phyloP scores from a whole-genome alignment of 1,139 yeast genomes.

The Dujonia santamariae region DNA sequence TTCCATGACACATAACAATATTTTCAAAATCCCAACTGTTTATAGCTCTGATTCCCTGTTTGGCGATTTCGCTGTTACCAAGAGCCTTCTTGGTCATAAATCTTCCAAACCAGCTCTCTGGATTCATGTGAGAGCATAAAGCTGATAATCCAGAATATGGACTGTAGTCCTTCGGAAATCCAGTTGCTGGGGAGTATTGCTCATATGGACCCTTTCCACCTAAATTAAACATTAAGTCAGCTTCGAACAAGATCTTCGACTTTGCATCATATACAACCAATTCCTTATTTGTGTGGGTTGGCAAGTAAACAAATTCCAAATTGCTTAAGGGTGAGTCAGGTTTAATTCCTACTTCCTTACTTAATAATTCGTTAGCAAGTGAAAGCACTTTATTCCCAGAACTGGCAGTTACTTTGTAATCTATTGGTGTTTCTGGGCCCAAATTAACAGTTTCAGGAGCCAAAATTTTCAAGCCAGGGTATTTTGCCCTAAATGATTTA shows the following conservation, averaged over 20 bases:
- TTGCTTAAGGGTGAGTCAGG: constrained; percentile 29
- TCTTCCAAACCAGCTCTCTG: constrained; percentile 35
- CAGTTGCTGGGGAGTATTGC: constrained; percentile 45
- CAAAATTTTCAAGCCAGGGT: constrained; percentile 47
- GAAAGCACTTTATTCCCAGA: constrained; percentile 27
- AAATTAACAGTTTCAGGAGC: constrained; percentile 44
- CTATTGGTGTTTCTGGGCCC: constrained; percentile 29
- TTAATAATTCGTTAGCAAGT: constrained; percentile 9
- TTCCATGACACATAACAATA: constrained; percentile 60
- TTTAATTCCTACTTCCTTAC: constrained; percentile 25
- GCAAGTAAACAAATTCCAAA: constrained; percentile 55
- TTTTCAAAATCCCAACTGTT: constrained; percentile 45
- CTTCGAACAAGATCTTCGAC: constrained; percentile 49
- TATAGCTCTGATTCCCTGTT: constrained; percentile 32
- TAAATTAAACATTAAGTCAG: constrained; percentile 56
- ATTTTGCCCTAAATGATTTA: constrained; percentile 43
- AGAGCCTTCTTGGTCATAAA: constrained; percentile 22
- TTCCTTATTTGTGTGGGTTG: constrained; percentile 54
- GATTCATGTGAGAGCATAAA: constrained; percentile 34
- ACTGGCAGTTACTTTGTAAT: constrained; percentile 26
- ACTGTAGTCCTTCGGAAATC: constrained; percentile 24
- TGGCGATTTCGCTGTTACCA: constrained; percentile 12
- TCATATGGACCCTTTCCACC: constrained; percentile 24
- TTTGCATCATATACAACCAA: constrained; percentile 46
- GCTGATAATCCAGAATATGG: constrained; percentile 43